Percentiles rank a stretch among this genome's conserved stretches.
These are phyloP conservation scores for Ricinus communis DNA, from an alignment of 345 rosid genomes.

Conservation along the genomic window DNA sequence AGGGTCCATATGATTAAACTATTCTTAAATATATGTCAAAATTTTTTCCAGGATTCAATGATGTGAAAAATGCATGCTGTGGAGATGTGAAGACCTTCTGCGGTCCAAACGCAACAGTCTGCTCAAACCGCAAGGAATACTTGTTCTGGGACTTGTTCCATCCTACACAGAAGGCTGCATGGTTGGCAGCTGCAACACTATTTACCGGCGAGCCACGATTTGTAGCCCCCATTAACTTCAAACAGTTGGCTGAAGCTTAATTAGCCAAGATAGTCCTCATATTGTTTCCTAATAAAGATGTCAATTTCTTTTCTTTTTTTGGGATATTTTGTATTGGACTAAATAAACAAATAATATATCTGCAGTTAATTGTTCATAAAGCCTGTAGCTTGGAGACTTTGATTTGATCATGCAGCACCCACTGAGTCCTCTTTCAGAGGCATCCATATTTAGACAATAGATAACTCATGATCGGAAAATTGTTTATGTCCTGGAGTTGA, in stretches of 20 bases:
- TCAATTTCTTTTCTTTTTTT: background rate
- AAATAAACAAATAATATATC: too few species aligned
- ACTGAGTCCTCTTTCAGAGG: too few species aligned
- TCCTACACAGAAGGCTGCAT: conserved; percentile 48
- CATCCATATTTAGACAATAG: too few species aligned
- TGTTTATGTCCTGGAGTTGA: too few species aligned
- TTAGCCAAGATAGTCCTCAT: too few species aligned
- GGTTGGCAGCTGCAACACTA: conserved; percentile 49
- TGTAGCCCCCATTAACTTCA: conserved; percentile 48
- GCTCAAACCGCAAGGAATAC: conserved; percentile 30
- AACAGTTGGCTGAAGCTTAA: conserved; percentile 42
- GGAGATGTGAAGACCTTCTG: conserved; percentile 36
- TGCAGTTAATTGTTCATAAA: too few species aligned
- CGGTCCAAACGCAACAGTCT: conserved; percentile 28
- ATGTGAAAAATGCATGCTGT: conserved; percentile 44
- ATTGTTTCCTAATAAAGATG: background rate
- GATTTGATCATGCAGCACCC: too few species aligned
- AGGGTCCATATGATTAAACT: background rate
- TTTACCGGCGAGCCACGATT: conserved; percentile 38
- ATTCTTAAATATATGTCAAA: background rate
- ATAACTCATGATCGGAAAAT: too few species aligned
- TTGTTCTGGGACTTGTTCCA: conserved; percentile 61
- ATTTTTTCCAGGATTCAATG: conserved; percentile 38
- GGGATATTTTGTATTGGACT: too few species aligned
- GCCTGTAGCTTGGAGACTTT: too few species aligned